These are phyloP conservation scores for Raffaelea deltoideospora DNA, from an alignment of 2,329 filamentous ascomycete genomes.

Conservation along the genomic window DNA sequence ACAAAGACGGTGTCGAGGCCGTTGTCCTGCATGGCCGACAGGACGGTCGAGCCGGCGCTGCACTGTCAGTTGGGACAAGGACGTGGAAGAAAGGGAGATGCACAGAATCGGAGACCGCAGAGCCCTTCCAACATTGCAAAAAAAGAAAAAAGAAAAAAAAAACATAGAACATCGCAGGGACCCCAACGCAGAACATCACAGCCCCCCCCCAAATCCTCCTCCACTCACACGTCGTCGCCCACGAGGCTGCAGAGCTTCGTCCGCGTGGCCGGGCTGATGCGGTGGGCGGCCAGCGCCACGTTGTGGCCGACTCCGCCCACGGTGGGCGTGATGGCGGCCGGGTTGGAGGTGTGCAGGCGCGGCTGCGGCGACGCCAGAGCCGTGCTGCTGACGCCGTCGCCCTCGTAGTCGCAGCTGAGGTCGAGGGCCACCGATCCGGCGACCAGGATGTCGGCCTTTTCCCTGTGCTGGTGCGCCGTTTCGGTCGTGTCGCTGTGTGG, in stretches of 20 bases:
- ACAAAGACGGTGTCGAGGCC: conserved; percentile 53
- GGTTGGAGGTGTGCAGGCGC: conserved; percentile 73
- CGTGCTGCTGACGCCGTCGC: conserved; percentile 12
- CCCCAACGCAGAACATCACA: too few relatives aligned
- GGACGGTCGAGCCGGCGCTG: conserved; percentile 57
- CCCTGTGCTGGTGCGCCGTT: not conserved
- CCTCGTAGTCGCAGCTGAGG: conserved; percentile 61
- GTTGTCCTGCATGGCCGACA: conserved; percentile 47
- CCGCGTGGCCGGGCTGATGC: conserved; percentile 39
- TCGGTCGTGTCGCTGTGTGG: not conserved
- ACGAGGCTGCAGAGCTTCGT: conserved; percentile 69
- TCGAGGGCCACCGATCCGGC: conserved; percentile 86
- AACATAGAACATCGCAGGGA: not conserved
- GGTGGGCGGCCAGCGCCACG: conserved; percentile 70
- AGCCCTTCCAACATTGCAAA: too few relatives aligned
- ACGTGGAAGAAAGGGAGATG: too few relatives aligned
- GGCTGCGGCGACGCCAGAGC: conserved; percentile 35
- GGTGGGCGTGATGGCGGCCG: conserved; percentile 62
- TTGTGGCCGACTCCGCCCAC: conserved; percentile 89
- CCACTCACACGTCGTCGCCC: conserved; percentile 55
- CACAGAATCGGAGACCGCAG: too few relatives aligned
- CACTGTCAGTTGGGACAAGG: not conserved
- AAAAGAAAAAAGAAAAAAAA: not conserved
- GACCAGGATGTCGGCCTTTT: conserved; percentile 53
- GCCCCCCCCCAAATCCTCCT: too few relatives aligned